These are phyloP conservation scores for Physcomitrellopsis africana DNA, from an alignment of 225 moss, liverwort and hornwort species.

Conservation along the genomic window DNA sequence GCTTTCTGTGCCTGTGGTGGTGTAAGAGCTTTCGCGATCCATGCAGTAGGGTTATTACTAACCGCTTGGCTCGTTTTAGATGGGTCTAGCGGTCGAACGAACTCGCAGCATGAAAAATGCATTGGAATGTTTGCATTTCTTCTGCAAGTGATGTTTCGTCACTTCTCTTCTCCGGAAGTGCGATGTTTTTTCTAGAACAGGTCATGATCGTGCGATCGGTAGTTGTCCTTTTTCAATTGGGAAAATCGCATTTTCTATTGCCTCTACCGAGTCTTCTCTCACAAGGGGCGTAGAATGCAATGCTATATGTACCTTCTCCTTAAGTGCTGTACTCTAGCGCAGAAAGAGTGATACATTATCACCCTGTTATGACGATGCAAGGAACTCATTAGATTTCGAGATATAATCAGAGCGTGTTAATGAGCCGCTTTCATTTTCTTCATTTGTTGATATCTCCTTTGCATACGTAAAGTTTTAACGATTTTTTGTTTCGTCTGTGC, in stretches of 20 bases:
- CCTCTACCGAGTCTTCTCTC: constrained; percentile 53
- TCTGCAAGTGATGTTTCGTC: constrained; percentile 45
- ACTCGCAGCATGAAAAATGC: constrained; percentile 35
- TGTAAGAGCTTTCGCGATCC: background rate
- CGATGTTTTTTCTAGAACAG: constrained; percentile 49
- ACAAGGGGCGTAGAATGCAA: constrained; percentile 65
- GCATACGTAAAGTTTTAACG: background rate
- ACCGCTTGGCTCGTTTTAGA: constrained; percentile 32
- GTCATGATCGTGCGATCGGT: background rate
- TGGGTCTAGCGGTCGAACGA: constrained; percentile 48
- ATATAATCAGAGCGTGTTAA: background rate
- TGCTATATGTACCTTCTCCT: constrained; percentile 40
- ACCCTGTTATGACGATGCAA: background rate
- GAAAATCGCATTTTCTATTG: constrained; percentile 52
- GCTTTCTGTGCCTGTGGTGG: background rate
- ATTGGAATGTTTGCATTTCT: background rate
- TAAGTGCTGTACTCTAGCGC: background rate
- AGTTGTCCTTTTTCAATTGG: background rate
- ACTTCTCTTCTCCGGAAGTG: constrained; percentile 44
- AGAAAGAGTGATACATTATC: constrained; percentile 34
- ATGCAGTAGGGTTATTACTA: constrained; percentile 45
- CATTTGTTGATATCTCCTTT: background rate
- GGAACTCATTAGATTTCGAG: background rate
- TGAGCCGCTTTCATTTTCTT: background rate
- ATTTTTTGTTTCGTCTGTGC: background rate